phyloP scores from a whole-genome alignment of 2,329 filamentous ascomycete species.

The Aspergillus ustus region DNA sequence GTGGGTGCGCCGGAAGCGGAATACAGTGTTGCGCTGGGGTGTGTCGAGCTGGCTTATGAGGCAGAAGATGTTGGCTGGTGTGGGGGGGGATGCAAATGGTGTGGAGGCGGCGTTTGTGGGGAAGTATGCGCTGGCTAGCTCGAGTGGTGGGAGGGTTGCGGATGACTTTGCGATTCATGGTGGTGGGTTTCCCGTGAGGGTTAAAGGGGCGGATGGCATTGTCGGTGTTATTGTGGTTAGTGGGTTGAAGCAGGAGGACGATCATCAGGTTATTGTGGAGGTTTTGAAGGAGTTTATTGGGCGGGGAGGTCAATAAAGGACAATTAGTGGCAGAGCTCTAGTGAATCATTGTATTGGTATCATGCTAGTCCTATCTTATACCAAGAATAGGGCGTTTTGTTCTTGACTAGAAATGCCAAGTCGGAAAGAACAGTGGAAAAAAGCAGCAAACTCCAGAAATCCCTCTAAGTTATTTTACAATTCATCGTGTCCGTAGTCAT shows the following conservation, averaged over 20 bases:
- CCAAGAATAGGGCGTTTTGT: constrained; percentile 17
- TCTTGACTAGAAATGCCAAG: constrained; percentile 2
- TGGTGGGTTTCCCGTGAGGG: constrained; percentile 73
- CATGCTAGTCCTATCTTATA: constrained; percentile 21
- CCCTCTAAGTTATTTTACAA: constrained; percentile 63
- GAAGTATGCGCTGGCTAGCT: constrained; percentile 65
- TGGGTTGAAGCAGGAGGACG: constrained; percentile 75
- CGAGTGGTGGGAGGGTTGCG: constrained; percentile 51
- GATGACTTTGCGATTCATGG: constrained; percentile 77
- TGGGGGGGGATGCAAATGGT: constrained; percentile 39
- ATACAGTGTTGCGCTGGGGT: constrained; percentile 73
- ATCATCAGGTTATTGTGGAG: constrained; percentile 76
- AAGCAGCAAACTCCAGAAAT: constrained; percentile 42
- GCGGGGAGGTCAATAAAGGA: constrained; percentile 11
- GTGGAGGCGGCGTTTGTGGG: constrained; percentile 68
- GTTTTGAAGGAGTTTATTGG: constrained; percentile 60
- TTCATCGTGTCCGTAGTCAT: constrained; percentile 73
- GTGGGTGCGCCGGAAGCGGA: constrained; percentile 73
- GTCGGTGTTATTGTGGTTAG: constrained; percentile 77
- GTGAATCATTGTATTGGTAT: constrained; percentile 19
- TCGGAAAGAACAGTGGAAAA: constrained; percentile 22
- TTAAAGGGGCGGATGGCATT: constrained; percentile 74
- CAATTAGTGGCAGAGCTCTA: neutral
- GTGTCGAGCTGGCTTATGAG: constrained; percentile 72
- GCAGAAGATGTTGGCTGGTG: constrained; percentile 59